Evolutionary conservation across 805 yeast genomes (phyloP).

Genomic region (Clavispora vitiphila): DNA sequence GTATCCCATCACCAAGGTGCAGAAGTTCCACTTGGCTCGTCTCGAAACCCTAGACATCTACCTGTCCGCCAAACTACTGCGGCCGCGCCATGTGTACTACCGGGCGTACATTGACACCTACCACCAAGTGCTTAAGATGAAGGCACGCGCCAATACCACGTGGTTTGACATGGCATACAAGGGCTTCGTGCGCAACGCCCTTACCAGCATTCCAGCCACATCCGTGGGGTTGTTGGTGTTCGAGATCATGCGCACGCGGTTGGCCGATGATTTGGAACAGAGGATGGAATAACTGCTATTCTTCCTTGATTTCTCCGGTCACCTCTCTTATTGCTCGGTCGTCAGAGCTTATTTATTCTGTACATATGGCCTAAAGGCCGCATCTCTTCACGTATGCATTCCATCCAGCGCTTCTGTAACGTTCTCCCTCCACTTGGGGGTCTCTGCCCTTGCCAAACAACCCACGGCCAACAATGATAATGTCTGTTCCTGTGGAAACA

Average conservation of each 20-base stretch:
- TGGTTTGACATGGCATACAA: slow-evolving; percentile 70
- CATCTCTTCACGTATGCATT: slow-evolving; percentile 61
- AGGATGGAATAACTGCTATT: neutral
- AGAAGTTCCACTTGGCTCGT: slow-evolving; percentile 71
- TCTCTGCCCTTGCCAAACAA: slow-evolving; percentile 92
- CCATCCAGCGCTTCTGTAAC: slow-evolving; percentile 96
- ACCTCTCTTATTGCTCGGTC: too few species aligned
- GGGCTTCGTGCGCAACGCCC: slow-evolving; percentile 69
- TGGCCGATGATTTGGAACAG: slow-evolving; percentile 29
- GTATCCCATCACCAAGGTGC: slow-evolving; percentile 77
- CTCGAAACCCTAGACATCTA: slow-evolving; percentile 74
- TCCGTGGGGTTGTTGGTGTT: slow-evolving; percentile 80
- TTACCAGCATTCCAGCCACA: slow-evolving; percentile 81
- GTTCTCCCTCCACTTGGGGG: slow-evolving; percentile 77
- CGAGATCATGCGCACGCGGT: slow-evolving; percentile 65
- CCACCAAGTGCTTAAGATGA: slow-evolving; percentile 51
- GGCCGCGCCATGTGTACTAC: slow-evolving; percentile 51
- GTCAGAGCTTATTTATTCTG: neutral
- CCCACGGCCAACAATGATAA: slow-evolving; percentile 98
- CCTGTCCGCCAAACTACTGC: slow-evolving; percentile 24
- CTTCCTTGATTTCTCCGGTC: too few species aligned
- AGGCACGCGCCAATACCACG: slow-evolving; percentile 47
- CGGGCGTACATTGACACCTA: slow-evolving; percentile 75
- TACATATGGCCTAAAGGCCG: neutral
- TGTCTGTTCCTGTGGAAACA: slow-evolving; percentile 79